Base-by-base conservation (phyloP, 2,329 filamentous ascomycete species). In the Alternaria ethzedia region DNA sequence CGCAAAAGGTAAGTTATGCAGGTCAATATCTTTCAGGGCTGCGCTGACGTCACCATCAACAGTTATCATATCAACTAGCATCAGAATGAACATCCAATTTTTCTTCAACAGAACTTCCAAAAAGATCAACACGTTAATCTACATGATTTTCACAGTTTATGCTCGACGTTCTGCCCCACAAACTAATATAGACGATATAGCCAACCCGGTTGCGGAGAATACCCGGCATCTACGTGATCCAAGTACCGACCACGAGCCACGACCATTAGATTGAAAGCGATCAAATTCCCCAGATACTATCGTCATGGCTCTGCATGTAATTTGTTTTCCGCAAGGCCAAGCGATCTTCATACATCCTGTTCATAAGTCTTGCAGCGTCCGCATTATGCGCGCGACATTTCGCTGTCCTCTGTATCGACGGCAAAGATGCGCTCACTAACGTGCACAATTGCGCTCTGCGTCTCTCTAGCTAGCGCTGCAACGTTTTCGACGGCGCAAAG, bases 101-200 rank as follows among this genome's bases (percentile, higher is more conserved):
- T 36, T 11, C 45, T 11, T 5, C 13, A 47, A 26, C 23, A 17
- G 4, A 9, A 7, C 2, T 26, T n/a, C 6, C 9, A 4, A 7
- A 1, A 2, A 7, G 1, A 17, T 17, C 45, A 49, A 21, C 5
- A 26, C 4, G 20, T 1, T 17, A 11, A 49, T 26, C 45, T 21
- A 26, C 8, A 49, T 28, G 11, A 6, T 25, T 17, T 36, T 23
- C 6, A 3, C 28, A 21, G 52, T 7, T 41, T 20, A 46, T 45
- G 46, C 49, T 46, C 30, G 41, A 43, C 25, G n/a, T 57, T 23
- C 12, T 46, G 60, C 59, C 59, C 62, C 62, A 58, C 62, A 52
- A 55, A 45, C 26, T 26, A 64, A 64, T 64, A 12, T 59, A 36
- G 20, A 32, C 15, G 11, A 57, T 52, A 52, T 61, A 25, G n/a